Conservation (phyloP, 2,329 filamentous ascomycete genomes). For the Neocatenulostroma microsporum region DNA sequence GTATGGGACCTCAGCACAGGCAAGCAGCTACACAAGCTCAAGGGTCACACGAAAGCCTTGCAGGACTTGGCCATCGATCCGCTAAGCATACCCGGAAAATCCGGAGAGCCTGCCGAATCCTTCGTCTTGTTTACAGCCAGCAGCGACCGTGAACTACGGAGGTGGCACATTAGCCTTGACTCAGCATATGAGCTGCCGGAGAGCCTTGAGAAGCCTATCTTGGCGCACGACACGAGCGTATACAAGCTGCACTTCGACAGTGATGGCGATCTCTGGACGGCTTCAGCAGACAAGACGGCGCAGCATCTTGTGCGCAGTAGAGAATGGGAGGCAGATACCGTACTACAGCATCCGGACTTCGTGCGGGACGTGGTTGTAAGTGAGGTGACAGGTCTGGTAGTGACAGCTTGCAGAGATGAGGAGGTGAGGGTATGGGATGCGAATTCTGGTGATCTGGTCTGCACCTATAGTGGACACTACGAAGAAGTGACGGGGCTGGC, state of each 20-base stretch:
- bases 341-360: constrained; percentile 76
- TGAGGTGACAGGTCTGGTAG: constrained; percentile 60
- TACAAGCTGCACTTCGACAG: constrained; percentile 64
- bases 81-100: constrained; percentile 35
- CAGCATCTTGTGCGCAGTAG: constrained; percentile 67
- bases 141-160: constrained; percentile 55
- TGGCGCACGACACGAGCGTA: constrained; percentile 84
- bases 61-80: constrained; percentile 73
- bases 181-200: constrained; percentile 47
- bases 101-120: constrained; percentile 31
- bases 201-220: constrained; percentile 49
- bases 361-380: constrained; percentile 71
- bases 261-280: constrained; percentile 77
- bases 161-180: constrained; percentile 58
- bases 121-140: constrained; percentile 67
- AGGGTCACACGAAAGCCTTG: constrained; percentile 70
- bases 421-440: constrained; percentile 82
- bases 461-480: constrained; percentile 62
- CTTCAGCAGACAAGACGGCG: constrained; percentile 80
- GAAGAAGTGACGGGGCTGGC: constrained; percentile 84
- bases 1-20: constrained; percentile 72
- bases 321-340: constrained; percentile 64
- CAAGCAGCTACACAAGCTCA: constrained; percentile 63
- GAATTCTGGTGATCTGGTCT: constrained; percentile 23
- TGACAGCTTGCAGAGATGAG: constrained; percentile 87